Conservation (phyloP, 192 early-diverging fungal genomes). For the Mortierella claussenii region DNA sequence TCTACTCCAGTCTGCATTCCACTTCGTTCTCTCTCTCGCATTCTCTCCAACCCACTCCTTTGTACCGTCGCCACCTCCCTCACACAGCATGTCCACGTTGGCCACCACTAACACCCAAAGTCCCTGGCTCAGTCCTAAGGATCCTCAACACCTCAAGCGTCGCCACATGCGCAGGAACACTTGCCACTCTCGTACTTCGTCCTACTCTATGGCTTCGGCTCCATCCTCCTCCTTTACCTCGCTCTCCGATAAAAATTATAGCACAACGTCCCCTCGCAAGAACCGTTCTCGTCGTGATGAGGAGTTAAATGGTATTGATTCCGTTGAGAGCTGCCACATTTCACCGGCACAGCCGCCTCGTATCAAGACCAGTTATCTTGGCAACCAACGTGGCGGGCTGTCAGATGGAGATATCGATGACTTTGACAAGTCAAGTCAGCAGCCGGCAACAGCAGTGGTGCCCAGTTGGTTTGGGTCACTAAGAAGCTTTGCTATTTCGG, state of each 20-base stretch:
- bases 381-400: not conserved
- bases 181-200: slow-evolving; percentile 5
- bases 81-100: slow-evolving; percentile 6
- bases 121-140: slow-evolving; percentile 21
- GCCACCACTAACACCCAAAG: not conserved
- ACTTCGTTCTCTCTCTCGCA: not conserved
- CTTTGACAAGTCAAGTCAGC: not conserved
- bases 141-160: slow-evolving; percentile 31
- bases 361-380: not conserved
- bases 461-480: slow-evolving; percentile 47
- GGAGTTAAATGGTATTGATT: not conserved
- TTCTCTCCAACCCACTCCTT: not conserved
- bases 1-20: not conserved
- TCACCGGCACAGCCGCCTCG: too few species aligned
- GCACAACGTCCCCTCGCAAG: not conserved
- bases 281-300: not conserved
- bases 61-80: not conserved
- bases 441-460: slow-evolving; percentile 4
- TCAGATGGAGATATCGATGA: not conserved
- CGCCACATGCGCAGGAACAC: slow-evolving; percentile 33
- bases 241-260: slow-evolving; percentile 7
- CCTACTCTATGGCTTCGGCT: slow-evolving; percentile 8
- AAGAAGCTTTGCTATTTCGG: slow-evolving; percentile 37
- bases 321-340: too few species aligned
- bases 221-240: slow-evolving; percentile 4